phyloP scores from a whole-genome alignment of 768 basidiomycete species.

The Hydnomerulius pinastri region DNA sequence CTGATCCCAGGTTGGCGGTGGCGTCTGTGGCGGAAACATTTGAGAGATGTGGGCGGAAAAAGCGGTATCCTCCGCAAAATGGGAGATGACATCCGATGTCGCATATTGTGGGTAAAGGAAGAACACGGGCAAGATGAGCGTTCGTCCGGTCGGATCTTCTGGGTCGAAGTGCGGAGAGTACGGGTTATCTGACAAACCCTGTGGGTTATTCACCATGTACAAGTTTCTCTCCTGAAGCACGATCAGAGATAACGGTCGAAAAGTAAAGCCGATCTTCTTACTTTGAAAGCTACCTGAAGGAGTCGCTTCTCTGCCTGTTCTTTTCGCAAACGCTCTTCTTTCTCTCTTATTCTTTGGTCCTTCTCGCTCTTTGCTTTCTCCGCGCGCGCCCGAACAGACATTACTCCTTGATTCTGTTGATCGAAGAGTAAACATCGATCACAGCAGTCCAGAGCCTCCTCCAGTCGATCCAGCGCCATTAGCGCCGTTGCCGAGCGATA shows the following conservation, averaged over 20 bases:
- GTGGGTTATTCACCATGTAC: conserved; percentile 52
- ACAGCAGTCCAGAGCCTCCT: conserved; percentile 86
- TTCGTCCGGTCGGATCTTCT: conserved; percentile 57
- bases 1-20: conserved; percentile 76
- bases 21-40: conserved; percentile 80
- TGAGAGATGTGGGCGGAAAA: conserved; percentile 73
- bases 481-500: conserved; percentile 85
- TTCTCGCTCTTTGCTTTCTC: conserved; percentile 48
- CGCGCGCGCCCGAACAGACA: conserved; percentile 48
- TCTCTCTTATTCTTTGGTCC: conserved; percentile 53
- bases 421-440: conserved; percentile 64
- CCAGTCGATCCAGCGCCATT: conserved; percentile 66
- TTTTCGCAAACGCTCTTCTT: conserved; percentile 47
- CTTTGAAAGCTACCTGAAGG: conserved; percentile 64
- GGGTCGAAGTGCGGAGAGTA: conserved; percentile 67
- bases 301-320: conserved; percentile 54
- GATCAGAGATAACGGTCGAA: conserved; percentile 1
- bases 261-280: conserved; percentile 35
- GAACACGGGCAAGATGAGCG: conserved; percentile 83
- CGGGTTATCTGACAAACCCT: conserved; percentile 51
- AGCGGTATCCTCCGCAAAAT: conserved; percentile 83
- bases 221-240: conserved; percentile 72
- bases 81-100: conserved; percentile 85
- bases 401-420: conserved; percentile 55
- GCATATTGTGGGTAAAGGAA: conserved; percentile 91